Conservation (phyloP, 2,329 filamentous ascomycete species). For the Calonectria montana region DNA sequence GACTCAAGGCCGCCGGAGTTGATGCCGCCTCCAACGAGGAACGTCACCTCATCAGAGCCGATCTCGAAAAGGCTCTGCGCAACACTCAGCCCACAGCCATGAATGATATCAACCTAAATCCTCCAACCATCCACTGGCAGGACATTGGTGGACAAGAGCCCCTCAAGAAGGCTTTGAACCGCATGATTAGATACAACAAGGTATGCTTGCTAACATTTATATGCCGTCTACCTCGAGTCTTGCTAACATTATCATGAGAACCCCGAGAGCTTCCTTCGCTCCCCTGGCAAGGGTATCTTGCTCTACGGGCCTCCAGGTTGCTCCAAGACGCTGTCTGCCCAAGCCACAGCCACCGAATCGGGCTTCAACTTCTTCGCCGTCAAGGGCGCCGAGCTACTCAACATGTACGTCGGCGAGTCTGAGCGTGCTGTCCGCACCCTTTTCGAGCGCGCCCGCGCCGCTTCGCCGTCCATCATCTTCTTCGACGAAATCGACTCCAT, state of each 20-base stretch:
- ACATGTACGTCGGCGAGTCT: conserved; percentile 97
- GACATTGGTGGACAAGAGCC: conserved; percentile 88
- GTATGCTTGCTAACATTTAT: conserved; percentile 32
- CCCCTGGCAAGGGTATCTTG: conserved; percentile 83
- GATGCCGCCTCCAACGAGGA: conserved; percentile 26
- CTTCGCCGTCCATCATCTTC: conserved; percentile 92
- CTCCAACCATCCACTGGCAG: conserved; percentile 85
- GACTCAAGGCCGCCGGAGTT: conserved; percentile 37
- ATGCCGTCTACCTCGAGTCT: neutral
- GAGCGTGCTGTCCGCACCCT: conserved; percentile 87
- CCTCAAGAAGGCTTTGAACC: conserved; percentile 73
- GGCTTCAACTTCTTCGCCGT: conserved; percentile 94
- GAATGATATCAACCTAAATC: conserved; percentile 89
- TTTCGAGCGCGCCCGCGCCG: conserved; percentile 86
- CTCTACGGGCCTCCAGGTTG: conserved; percentile 94
- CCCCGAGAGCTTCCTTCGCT: conserved; percentile 55
- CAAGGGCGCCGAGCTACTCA: conserved; percentile 92
- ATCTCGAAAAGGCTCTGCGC: conserved; percentile 74
- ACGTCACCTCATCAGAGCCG: conserved; percentile 53
- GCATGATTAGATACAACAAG: conserved; percentile 58
- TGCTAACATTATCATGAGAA: conserved; percentile 26
- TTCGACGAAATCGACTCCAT: conserved; percentile 97
- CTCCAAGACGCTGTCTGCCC: conserved; percentile 92
- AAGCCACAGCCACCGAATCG: conserved; percentile 90
- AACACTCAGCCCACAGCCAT: conserved; percentile 85